These are phyloP conservation scores for Dictyostelium capitatum DNA, from an alignment of 78 protist species.

Conservation along the genomic window DNA sequence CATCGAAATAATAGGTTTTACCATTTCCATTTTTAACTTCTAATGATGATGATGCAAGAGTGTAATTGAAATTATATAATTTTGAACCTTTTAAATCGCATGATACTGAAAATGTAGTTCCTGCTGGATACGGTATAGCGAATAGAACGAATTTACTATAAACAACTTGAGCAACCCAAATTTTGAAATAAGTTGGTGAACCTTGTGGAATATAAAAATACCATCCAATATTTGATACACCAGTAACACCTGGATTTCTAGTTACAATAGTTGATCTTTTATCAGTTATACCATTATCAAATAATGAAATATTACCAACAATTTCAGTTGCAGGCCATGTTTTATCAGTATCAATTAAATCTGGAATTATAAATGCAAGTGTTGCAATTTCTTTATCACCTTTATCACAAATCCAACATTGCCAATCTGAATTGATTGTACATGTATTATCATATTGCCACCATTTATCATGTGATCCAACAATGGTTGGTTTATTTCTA, in stretches of 20 bases:
- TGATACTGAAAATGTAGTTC: conserved; percentile 15
- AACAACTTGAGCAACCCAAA: conserved; percentile 8
- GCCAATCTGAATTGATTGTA: not conserved
- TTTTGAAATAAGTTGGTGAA: conserved; percentile 30
- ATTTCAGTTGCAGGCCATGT: not conserved
- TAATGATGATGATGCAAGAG: not conserved
- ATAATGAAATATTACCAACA: conserved; percentile 31
- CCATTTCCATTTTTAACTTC: not conserved
- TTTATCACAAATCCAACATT: not conserved
- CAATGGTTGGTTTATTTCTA: not conserved
- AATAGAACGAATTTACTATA: conserved; percentile 8
- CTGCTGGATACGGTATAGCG: conserved; percentile 10
- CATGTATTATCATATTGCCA: not conserved
- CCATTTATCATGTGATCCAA: not conserved
- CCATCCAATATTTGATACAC: conserved; percentile 31
- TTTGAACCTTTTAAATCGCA: not conserved
- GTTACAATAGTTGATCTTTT: conserved; percentile 9
- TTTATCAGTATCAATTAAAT: not conserved
- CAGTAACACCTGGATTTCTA: conserved; percentile 24
- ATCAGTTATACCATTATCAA: conserved; percentile 50
- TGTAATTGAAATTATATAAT: not conserved
- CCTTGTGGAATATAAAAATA: conserved; percentile 13
- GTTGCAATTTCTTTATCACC: not conserved
- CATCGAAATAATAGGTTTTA: conserved; percentile 10
- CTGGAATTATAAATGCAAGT: not conserved